Base-by-base conservation (phyloP, 768 basidiomycete genomes). In the Termitomyces sp. region DNA sequence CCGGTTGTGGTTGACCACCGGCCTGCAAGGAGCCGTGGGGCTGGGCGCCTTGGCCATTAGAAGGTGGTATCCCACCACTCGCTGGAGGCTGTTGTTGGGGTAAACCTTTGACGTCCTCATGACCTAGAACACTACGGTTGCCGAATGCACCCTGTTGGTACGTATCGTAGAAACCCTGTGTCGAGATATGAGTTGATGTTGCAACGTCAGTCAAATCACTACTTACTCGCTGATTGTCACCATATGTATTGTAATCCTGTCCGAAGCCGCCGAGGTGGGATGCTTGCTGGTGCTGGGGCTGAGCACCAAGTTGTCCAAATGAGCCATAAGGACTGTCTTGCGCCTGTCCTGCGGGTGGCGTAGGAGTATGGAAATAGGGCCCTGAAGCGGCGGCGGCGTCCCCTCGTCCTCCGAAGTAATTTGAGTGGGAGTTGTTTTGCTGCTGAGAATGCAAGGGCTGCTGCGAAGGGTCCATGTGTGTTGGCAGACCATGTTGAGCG, bases 311-410 rank as follows among this genome's bases (percentile, higher is more conserved):
- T 69, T 86, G 85, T n/a, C 86, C 84, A 64, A 90, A 89, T 2
- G 83, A 72, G 43, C 83, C 79, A 63, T 88, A 88, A 6, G 82
- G 75, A 55, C 75, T 85, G 51, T 85, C 80, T 58, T 90, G 88
- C 18, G 75, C 73, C 64, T 86, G 86, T 4, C 71, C 69, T 28
- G 82, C 84, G 56, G 90, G 88, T 22, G 90, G 90, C 3, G 90
- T 92, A 8, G 87, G 82, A 0, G 86, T 78, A 65, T 92, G 87
- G 79, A 88, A 90, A 70, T 90, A 91, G 5, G 86, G 86, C 28
- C 69, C 71, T 4, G 58, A 22, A 22, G 73, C 55, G 10, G 72
- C 63, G 24, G 72, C 64, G 3, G 79, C 69, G 8, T 90, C 86
- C 12, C 78, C 77, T 65, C 88, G 87, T 54, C 88, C 58, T 32